Evolutionary conservation across 768 basidiomycete genomes (phyloP).

Genomic region (Lanmaoa pseudosensibilis): DNA sequence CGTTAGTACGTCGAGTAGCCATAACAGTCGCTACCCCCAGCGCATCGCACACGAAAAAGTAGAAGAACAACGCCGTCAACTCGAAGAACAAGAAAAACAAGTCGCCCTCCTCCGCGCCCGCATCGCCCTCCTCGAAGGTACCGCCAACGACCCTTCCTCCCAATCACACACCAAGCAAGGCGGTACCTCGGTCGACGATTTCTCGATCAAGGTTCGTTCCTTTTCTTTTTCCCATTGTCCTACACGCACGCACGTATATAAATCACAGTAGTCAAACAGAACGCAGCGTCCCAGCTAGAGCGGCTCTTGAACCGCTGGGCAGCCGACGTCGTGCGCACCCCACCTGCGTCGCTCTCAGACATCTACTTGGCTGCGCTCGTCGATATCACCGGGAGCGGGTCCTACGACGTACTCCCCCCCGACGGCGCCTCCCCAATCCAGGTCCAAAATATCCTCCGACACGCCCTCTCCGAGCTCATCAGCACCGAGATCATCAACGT

Average conservation of each 20-base stretch:
- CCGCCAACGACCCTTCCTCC: conserved; percentile 41
- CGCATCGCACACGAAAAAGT: conserved; percentile 88
- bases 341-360: conserved; percentile 51
- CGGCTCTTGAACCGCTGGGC: conserved; percentile 87
- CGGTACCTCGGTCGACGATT: conserved; percentile 77
- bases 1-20: no score
- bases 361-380: conserved; percentile 58
- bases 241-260: not conserved
- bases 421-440: conserved; percentile 59
- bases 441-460: conserved; percentile 76
- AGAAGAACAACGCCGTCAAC: conserved; percentile 73
- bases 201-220: conserved; percentile 74
- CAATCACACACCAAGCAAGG: conserved; percentile 36
- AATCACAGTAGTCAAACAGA: conserved; percentile 41
- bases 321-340: conserved; percentile 63
- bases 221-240: not conserved
- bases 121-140: conserved; percentile 73
- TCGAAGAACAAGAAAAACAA: conserved; percentile 82
- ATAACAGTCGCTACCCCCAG: no score
- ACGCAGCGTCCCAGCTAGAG: conserved; percentile 78
- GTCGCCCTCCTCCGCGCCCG: conserved; percentile 70
- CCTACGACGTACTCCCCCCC: conserved; percentile 42
- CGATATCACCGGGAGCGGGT: conserved; percentile 51
- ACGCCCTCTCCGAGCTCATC: conserved; percentile 72
- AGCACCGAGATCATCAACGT: conserved; percentile 82